A percentile compares a stretch with the other conserved stretches of the same genome.
Evolutionary conservation across 139 green algal genomes (phyloP).

Genomic region (Chlamydomonas incerta): DNA sequence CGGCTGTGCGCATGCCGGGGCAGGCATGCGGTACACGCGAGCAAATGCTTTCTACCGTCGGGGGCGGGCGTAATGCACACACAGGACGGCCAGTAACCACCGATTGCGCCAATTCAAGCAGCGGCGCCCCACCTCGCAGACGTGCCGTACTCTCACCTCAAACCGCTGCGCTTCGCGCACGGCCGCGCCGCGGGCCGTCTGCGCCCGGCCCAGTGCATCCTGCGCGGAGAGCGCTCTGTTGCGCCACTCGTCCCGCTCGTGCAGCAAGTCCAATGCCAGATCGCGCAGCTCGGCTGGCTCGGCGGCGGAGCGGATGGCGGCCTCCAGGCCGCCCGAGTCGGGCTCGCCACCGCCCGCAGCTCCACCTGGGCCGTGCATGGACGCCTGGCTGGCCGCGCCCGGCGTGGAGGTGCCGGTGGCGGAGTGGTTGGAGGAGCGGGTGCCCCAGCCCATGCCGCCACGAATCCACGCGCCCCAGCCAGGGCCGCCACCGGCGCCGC

Average conservation of each 20-base stretch:
- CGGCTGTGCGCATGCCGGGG: too few species aligned
- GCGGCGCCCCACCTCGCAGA: too few species aligned
- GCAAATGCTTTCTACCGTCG: too few species aligned
- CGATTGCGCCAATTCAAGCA: too few species aligned
- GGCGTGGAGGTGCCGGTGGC: background rate
- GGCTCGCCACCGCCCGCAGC: background rate
- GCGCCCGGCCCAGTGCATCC: conserved; percentile 18
- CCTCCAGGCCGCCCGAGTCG: conserved; percentile 19
- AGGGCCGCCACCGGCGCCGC: background rate
- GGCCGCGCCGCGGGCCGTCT: conserved; percentile 19
- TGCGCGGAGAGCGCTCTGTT: conserved; percentile 9
- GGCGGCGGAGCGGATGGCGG: background rate
- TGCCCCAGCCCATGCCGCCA: conserved; percentile 15
- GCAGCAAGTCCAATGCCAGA: conserved; percentile 31
- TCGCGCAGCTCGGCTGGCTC: conserved; percentile 14
- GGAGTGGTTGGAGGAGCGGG: conserved; percentile 3
- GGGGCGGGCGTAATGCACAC: too few species aligned
- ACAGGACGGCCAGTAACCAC: too few species aligned
- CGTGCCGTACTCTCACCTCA: too few species aligned
- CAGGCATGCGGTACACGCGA: too few species aligned
- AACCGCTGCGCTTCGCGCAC: conserved; percentile 34
- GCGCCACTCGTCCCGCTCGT: conserved; percentile 33
- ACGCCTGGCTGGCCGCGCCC: background rate
- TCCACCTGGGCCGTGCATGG: background rate
- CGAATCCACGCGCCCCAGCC: conserved; percentile 21